These are phyloP conservation scores for Spathaspora boniae DNA, from an alignment of 805 yeast genomes.

Conservation along the genomic window DNA sequence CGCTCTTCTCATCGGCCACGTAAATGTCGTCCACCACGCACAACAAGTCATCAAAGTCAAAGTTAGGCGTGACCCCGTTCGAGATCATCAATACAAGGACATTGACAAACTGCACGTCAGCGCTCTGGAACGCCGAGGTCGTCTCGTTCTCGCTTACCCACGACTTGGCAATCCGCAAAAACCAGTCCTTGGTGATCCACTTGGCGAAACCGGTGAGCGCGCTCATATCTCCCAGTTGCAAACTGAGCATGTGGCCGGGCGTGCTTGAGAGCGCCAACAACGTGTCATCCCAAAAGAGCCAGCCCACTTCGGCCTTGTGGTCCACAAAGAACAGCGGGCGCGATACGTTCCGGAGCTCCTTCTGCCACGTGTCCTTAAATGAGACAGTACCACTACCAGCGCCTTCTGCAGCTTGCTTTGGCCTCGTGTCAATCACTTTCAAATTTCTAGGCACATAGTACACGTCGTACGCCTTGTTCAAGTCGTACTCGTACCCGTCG, in stretches of 20 bases:
- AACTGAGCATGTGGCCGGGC: constrained; percentile 19
- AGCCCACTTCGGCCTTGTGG: constrained; percentile 54
- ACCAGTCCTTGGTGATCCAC: constrained; percentile 54
- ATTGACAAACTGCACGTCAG: constrained; percentile 56
- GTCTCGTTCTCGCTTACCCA: constrained; percentile 68
- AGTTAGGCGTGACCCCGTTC: constrained; percentile 37
- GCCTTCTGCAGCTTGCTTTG: constrained; percentile 24
- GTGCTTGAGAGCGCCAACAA: constrained; percentile 44
- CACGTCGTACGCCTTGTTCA: constrained; percentile 41
- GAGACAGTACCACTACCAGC: no score
- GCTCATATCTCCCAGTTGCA: constrained; percentile 40
- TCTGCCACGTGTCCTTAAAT: constrained; percentile 41
- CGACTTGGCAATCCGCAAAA: constrained; percentile 45
- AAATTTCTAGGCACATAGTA: constrained; percentile 30
- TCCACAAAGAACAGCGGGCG: constrained; percentile 56
- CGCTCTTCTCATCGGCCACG: constrained; percentile 64
- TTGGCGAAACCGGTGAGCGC: constrained; percentile 44
- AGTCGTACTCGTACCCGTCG: constrained; percentile 47
- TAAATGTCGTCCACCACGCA: constrained; percentile 48
- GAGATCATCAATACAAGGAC: constrained; percentile 48
- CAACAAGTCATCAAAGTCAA: constrained; percentile 52
- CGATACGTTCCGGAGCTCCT: constrained; percentile 48
- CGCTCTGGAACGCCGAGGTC: constrained; percentile 61
- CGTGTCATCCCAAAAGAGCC: constrained; percentile 70
- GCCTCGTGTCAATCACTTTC: constrained; percentile 40